Evolutionary conservation across 2,329 filamentous ascomycete genomes (phyloP).

Genomic region (Trichophyton mentagrophytes): DNA sequence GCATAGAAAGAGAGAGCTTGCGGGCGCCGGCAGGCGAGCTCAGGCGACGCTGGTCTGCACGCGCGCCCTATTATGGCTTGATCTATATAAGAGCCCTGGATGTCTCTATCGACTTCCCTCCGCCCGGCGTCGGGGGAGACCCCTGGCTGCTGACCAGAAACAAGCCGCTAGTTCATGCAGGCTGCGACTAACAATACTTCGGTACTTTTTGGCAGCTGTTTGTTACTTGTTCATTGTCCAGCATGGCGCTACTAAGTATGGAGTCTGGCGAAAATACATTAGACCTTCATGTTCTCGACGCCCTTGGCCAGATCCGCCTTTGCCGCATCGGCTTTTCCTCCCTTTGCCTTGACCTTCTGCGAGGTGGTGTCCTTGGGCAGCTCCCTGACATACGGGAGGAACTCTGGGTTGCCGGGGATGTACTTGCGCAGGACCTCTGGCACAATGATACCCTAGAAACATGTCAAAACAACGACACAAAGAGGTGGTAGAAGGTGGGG

Average conservation of each 20-base stretch:
- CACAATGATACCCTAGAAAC: constrained; percentile 55
- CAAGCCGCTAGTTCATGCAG: not conserved
- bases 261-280: constrained; percentile 4
- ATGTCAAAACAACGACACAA: constrained; percentile 14
- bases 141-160: not conserved
- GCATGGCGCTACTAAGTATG: not conserved
- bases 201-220: not conserved
- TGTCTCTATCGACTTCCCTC: not conserved
- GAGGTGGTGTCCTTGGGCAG: constrained; percentile 62
- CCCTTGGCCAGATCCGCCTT: constrained; percentile 28
- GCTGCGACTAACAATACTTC: not conserved
- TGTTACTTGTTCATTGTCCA: not conserved
- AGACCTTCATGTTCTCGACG: constrained; percentile 31
- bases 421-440: constrained; percentile 79
- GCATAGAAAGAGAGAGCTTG: not conserved
- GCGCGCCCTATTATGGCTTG: not conserved
- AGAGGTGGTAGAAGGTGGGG: not conserved
- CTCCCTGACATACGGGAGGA: constrained; percentile 79
- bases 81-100: not conserved
- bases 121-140: not conserved
- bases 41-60: not conserved
- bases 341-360: constrained; percentile 40
- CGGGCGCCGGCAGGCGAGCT: too few relatives aligned
- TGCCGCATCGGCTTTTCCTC: constrained; percentile 17
- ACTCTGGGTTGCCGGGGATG: constrained; percentile 76